Percentiles rank a stretch among this genome's conserved stretches.
Evolutionary conservation across 306 rosid species (phyloP).

Genomic region (Trifolium repens): DNA sequence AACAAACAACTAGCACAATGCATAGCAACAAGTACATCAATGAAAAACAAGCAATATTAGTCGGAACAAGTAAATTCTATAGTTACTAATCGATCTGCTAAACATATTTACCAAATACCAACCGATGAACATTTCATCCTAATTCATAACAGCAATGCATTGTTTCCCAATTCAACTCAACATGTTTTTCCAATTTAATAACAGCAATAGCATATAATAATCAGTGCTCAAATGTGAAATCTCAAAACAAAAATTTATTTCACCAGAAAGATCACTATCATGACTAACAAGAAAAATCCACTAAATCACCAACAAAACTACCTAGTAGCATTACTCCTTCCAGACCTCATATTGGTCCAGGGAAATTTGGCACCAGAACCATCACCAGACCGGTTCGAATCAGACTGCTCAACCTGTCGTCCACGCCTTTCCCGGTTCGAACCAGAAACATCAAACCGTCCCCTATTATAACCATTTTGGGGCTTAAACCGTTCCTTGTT

Average conservation of each 20-base stretch:
- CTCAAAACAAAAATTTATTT: background rate
- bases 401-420: background rate
- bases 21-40: conserved; percentile 20
- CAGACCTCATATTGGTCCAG: conserved; percentile 76
- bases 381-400: background rate
- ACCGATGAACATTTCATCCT: background rate
- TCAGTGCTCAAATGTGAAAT: background rate
- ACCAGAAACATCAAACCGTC: conserved; percentile 11
- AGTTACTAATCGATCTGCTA: background rate
- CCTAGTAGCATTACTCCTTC: conserved; percentile 47
- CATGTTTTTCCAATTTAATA: background rate
- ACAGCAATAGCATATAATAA: background rate
- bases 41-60: background rate
- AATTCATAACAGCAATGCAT: background rate
- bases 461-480: conserved; percentile 4
- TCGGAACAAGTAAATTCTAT: background rate
- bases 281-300: conserved; percentile 6
- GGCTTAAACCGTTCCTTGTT: conserved; percentile 12
- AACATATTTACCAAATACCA: background rate
- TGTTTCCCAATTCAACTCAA: background rate
- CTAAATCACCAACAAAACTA: conserved; percentile 30
- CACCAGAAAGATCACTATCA: conserved; percentile 8
- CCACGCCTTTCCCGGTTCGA: background rate
- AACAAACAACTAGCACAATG: background rate
- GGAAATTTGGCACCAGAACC: conserved; percentile 75